A percentile compares a stretch with the other conserved stretches of the same genome.
Conservation (phyloP, 441 rosid species). For the Pelargonium fulgidum region DNA sequence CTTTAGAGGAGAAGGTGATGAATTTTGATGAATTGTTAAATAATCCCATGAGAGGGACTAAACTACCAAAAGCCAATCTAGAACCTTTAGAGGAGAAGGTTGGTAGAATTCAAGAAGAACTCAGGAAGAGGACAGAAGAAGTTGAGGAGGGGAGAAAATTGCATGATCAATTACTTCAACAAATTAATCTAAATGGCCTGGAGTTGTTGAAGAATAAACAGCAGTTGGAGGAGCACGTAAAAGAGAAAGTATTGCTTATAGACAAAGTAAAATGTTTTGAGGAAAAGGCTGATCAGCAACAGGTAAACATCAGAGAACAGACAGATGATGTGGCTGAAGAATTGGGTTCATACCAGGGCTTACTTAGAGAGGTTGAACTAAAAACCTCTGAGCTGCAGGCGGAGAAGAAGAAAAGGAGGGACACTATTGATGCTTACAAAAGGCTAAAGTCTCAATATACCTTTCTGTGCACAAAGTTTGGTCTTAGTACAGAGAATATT, state of each 20-base stretch:
- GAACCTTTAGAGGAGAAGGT: slow-evolving; percentile 39
- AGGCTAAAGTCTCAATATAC: slow-evolving; percentile 60
- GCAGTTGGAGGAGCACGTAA: slow-evolving; percentile 35
- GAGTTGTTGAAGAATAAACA: slow-evolving; percentile 34
- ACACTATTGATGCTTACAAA: slow-evolving; percentile 41
- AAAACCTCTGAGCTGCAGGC: slow-evolving; percentile 39
- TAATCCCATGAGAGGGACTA: slow-evolving; percentile 35
- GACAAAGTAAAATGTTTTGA: slow-evolving; percentile 36
- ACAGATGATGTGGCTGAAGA: slow-evolving; percentile 23
- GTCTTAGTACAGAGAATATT: slow-evolving; percentile 47
- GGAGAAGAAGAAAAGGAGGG: slow-evolving; percentile 41
- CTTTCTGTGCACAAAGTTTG: slow-evolving; percentile 45
- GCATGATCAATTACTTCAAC: slow-evolving; percentile 34
- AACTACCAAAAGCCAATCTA: slow-evolving; percentile 26
- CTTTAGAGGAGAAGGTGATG: slow-evolving; percentile 33
- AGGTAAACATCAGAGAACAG: slow-evolving; percentile 21
- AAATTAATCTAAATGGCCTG: slow-evolving; percentile 29
- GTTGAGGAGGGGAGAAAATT: slow-evolving; percentile 32
- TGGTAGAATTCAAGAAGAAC: slow-evolving; percentile 34
- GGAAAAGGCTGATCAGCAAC: slow-evolving; percentile 34
- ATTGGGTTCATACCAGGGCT: slow-evolving; percentile 27
- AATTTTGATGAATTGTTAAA: slow-evolving; percentile 29
- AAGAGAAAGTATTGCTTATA: slow-evolving; percentile 27
- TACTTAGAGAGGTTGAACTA: slow-evolving; percentile 36
- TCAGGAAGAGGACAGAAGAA: slow-evolving; percentile 34